Base-by-base conservation (phyloP, 139 green algal species). In the Chlamydomonas sp. region DNA sequence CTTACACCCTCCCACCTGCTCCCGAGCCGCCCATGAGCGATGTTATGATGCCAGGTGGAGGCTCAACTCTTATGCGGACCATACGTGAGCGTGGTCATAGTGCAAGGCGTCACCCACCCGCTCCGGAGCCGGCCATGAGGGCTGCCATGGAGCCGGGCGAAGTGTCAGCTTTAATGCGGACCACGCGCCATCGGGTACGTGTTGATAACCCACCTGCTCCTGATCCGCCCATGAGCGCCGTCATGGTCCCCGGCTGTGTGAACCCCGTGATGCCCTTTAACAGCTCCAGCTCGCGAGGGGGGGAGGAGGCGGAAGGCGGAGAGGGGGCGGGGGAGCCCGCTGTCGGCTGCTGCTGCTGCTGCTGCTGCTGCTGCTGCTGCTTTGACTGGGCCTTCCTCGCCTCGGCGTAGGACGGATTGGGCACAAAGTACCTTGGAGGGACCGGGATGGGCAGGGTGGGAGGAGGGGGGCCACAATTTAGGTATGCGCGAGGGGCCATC, bases 21-120 rank as follows among this genome's bases (percentile, higher is more conserved):
- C 83, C 91, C 5, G 83, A 88, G 17, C 94, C 93, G 17, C 95
- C 95, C 96, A 97, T 97, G 20, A 97, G 88, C 5, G 90, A 80
- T 4, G 80, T 91, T 63, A 93, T 69, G 16, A 9, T 61, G 20
- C 79, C 79, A 12, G 79, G 86, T 49, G 31, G 31, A 49, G 31
- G 31, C 31, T 49, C 31, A 49, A 49, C 31, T 49, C 31, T 49
- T 49, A 49, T 49, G 31, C 31, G 31, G 31, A 49, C 31, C 31
- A 49, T 49, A 49, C 31, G 31, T 49, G 31, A 49, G 31, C 31
- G 31, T 49, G 31, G 31, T 49, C 31, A 49, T 49, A 49, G 31
- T 49, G 31, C 31, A 49, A 49, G 31, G 31, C 31, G 31, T 49
- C 31, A 49, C 31, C 31, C 31, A 49, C 31, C 31, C 31, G 31